phyloP scores from a whole-genome alignment of 2,329 filamentous ascomycete genomes.

The Hypomyces perniciosus region DNA sequence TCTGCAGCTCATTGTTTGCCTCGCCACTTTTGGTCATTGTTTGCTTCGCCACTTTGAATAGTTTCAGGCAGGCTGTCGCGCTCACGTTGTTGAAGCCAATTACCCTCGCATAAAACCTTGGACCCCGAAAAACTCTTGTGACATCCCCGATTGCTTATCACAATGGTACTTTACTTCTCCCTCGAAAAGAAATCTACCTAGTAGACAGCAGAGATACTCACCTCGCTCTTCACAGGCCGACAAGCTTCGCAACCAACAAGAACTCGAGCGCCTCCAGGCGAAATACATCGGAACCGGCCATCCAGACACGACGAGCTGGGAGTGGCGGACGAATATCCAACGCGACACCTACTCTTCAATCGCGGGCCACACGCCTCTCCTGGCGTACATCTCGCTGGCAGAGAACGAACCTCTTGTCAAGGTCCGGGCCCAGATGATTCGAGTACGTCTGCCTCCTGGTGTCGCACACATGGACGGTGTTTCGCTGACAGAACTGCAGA shows the following conservation, averaged over 20 bases:
- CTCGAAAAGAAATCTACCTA: background rate
- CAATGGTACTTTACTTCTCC: conserved; percentile 19
- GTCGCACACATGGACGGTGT: background rate
- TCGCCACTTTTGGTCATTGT: no score
- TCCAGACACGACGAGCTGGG: conserved; percentile 93
- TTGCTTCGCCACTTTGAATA: no score
- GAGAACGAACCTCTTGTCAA: conserved; percentile 80
- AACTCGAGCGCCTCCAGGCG: conserved; percentile 92
- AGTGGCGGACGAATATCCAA: conserved; percentile 93
- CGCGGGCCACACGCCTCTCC: conserved; percentile 79
- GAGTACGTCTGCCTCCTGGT: conserved; percentile 40
- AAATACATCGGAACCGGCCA: conserved; percentile 95
- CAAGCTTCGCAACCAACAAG: conserved; percentile 95
- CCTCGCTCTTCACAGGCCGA: conserved; percentile 58
- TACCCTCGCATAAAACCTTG: background rate
- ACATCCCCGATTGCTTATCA: conserved; percentile 4
- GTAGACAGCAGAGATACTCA: background rate
- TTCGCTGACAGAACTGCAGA: conserved; percentile 34
- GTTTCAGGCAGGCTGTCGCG: no score
- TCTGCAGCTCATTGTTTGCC: no score
- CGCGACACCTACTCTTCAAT: conserved; percentile 89
- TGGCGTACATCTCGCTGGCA: conserved; percentile 84
- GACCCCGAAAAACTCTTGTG: background rate
- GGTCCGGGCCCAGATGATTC: conserved; percentile 72
- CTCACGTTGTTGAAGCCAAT: background rate